Evolutionary conservation across 768 basidiomycete species (phyloP), one percentile per base, ranked within the genome.

Genomic region (Punctularia strigosozonata): DNA sequence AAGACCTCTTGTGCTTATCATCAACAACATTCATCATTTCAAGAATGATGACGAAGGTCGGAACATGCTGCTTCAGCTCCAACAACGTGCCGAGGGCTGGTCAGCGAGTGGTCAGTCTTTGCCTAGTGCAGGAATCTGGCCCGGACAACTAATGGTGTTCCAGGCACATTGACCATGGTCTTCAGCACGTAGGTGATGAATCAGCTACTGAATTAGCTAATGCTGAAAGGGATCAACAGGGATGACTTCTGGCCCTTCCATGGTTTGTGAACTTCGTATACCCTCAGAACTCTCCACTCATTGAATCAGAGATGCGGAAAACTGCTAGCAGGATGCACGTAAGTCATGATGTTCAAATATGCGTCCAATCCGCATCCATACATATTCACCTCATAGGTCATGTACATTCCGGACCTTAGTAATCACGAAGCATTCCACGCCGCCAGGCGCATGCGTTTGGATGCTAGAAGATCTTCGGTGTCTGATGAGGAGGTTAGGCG

Each of bases 221-320:
- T 10, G 19, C 14, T 25, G 23, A 24, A 36, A 28, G 28, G 24
- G 25, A 15, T 7, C 25, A 49, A 44, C 28, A 87, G 81, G 7
- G 89, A 91, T 50, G 86, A 90, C 53, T 86, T 81, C 55, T 90
- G 83, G 78, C 80, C 80, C 0, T 85, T 78, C 56, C 61, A 74
- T 43, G 59, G 71, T 4, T 69, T 85, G 68, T 68, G 77, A 75
- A 56, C 39, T 72, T 64, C 5, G 34, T 30, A 35, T 41, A 38
- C 18, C 37, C 35, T 8, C 15, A 34, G 32, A 28, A 19, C 31
- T 26, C 39, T 43, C 33, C 22, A 19, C 14, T 30, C 23, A 39
- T 38, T 25, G 36, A 21, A 30, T 42, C 43, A 45, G 33, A 43
- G 34, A 38, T 50, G 24, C 43, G 80, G 41, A 80, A 75, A 56